Evolutionary conservation across 2,329 filamentous ascomycete genomes (phyloP).

Genomic region (Cercospora sojina): DNA sequence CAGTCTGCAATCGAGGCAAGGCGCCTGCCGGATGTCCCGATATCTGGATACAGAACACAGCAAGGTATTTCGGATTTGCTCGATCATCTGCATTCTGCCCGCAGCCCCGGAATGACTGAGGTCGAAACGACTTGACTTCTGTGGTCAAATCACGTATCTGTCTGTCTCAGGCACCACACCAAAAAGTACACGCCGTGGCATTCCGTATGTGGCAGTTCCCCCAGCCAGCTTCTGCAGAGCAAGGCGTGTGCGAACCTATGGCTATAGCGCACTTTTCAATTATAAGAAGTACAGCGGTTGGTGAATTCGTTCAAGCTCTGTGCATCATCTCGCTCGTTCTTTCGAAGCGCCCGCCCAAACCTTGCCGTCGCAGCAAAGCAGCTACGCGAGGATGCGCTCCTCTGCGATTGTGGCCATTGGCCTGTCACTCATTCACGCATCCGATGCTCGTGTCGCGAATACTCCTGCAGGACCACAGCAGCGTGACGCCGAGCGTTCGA

Average conservation of each 20-base stretch:
- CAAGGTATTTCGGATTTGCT: slow-evolving; percentile 34
- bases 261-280: not conserved
- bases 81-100: slow-evolving; percentile 35
- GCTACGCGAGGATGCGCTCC: slow-evolving; percentile 30
- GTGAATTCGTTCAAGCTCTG: not conserved
- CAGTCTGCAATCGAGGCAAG: slow-evolving; percentile 1
- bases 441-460: slow-evolving; percentile 30
- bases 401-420: slow-evolving; percentile 32
- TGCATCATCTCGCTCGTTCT: not conserved
- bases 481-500: slow-evolving; percentile 19
- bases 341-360: not conserved
- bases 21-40: not conserved
- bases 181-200: slow-evolving; percentile 7
- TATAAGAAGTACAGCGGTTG: not conserved
- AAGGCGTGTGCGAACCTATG: slow-evolving; percentile 8
- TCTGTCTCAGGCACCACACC: slow-evolving; percentile 11
- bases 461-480: slow-evolving; percentile 21
- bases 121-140: slow-evolving; percentile 20
- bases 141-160: not conserved
- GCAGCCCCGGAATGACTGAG: slow-evolving; percentile 31
- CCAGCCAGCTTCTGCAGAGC: slow-evolving; percentile 35
- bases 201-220: slow-evolving; percentile 28
- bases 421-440: slow-evolving; percentile 30
- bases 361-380: not conserved
- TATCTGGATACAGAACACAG: slow-evolving; percentile 11